Base-by-base conservation (phyloP, 805 yeast genomes). In the Pichia heedii region DNA sequence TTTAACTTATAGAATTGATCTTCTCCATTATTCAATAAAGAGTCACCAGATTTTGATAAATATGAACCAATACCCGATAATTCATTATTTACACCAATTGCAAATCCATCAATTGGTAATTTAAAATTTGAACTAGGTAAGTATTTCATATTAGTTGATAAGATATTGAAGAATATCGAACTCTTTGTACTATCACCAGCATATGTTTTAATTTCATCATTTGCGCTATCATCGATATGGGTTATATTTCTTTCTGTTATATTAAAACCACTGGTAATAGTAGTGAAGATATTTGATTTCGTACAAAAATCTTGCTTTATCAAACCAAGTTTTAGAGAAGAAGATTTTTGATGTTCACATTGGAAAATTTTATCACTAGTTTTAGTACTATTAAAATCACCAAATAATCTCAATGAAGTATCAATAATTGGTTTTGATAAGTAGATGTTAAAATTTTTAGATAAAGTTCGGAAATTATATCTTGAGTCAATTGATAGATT, bases 181-280 rank as follows among this genome's bases (percentile, higher is more conserved):
- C 74, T 62, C 56, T 87, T 90, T 50, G 75, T 62, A 46, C 76
- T 72, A 44, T 81, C 73, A 3, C 84, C 84, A 2, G 87, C 77
- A 32, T 69, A 71, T 12, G 70, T 66, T 40, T 87, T 75, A 20
- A 79, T 58, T 19, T 73, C 67, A 48, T 74, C 77, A 22, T 78
- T 70, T 2, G 84, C 79, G 26, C 66, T 65, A 45, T 74, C 79
- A 26, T 55, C 68, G 24, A 69, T 66, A 42, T 76, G 72, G 36
- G 72, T 63, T 16, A 83, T 60, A 5, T 77, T 70, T 50, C 93
- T 69, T 56, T 75, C 74, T 2, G 71, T 66, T 15, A 80, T 65
- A 18, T 80, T 73, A n/a, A 83, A 52, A 7, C 95, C 96, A 21
- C 50, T 51, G 13, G 68, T 54, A 24, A 66, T 50, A 13, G 56